Conservation (phyloP, 306 rosid genomes). For the Benincasa hispida region DNA sequence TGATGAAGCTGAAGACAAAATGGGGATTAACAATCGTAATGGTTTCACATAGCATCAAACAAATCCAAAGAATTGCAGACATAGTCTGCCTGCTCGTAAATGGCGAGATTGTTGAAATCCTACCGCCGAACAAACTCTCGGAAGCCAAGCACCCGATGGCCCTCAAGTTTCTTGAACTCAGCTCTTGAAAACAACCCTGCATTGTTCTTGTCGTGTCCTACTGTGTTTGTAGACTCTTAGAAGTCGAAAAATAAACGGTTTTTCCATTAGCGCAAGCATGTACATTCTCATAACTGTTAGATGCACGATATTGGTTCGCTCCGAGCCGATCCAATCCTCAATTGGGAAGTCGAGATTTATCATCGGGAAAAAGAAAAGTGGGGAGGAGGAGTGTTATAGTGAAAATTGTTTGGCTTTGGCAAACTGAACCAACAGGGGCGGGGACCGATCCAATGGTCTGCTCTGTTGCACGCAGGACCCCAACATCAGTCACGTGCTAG, state of each 20-base stretch:
- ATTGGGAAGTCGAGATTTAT: not conserved
- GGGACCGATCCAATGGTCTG: conserved; percentile 10
- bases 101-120: conserved; percentile 68
- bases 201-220: not conserved
- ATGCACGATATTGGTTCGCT: not conserved
- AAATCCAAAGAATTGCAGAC: conserved; percentile 80
- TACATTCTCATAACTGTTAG: not conserved
- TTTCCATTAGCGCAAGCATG: not conserved
- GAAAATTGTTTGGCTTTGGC: not conserved
- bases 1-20: conserved; percentile 66
- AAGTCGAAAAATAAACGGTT: not conserved
- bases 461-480: conserved; percentile 1
- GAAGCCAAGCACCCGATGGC: conserved; percentile 90
- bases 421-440: not conserved
- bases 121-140: conserved; percentile 48
- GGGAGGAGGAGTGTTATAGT: not conserved
- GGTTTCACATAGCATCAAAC: conserved; percentile 88
- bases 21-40: conserved; percentile 56
- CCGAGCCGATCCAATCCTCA: no score
- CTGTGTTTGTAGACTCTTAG: not conserved
- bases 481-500: conserved; percentile 5
- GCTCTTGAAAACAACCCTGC: conserved; percentile 22
- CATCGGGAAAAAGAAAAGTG: not conserved
- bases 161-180: conserved; percentile 61
- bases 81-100: conserved; percentile 69